Conservation (phyloP, 495 filamentous ascomycete species). For the Viridothelium virens region DNA sequence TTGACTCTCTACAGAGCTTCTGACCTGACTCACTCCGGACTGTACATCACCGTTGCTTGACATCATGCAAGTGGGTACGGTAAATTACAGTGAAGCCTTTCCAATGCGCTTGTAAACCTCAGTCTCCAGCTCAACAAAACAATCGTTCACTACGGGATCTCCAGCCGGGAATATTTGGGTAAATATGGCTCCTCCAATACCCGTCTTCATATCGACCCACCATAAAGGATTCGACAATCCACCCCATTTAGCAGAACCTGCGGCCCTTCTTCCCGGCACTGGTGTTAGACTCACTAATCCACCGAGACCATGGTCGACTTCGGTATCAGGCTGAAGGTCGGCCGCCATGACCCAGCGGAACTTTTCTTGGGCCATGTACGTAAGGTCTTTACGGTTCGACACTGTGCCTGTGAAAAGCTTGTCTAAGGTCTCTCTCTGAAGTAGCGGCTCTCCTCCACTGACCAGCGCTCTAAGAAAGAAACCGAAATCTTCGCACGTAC, state of each 20-base stretch:
- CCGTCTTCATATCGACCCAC: constrained; percentile 25
- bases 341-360: constrained; percentile 14
- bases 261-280: constrained; percentile 25
- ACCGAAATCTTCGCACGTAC: constrained; percentile 41
- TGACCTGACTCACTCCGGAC: not conserved
- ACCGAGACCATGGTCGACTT: constrained; percentile 31
- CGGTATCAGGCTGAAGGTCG: constrained; percentile 15
- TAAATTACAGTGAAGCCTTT: not conserved
- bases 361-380: constrained; percentile 11
- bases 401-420: constrained; percentile 44
- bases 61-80: not conserved
- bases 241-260: constrained; percentile 32
- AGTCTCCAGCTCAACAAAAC: constrained; percentile 19
- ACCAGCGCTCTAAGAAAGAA: constrained; percentile 47
- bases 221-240: constrained; percentile 32
- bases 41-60: not conserved
- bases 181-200: constrained; percentile 19
- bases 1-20: no score
- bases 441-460: constrained; percentile 39
- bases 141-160: constrained; percentile 15
- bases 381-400: not conserved
- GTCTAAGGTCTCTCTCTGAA: constrained; percentile 39
- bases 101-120: constrained; percentile 15
- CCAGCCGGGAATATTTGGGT: constrained; percentile 24
- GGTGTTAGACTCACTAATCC: constrained; percentile 32